phyloP scores from a whole-genome alignment of 1,139 yeast species.

The Magnusiomyces suaveolens region DNA sequence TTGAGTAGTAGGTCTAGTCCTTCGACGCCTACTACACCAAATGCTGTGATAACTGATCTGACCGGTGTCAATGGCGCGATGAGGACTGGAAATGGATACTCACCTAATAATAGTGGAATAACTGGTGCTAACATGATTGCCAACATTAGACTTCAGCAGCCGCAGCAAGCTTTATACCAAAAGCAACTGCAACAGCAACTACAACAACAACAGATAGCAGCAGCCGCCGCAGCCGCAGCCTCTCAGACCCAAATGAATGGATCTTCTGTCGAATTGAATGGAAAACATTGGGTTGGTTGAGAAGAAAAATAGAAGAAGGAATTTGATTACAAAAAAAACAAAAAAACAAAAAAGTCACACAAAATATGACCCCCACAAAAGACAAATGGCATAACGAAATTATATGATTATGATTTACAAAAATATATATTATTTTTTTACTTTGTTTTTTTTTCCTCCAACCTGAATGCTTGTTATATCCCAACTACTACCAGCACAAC shows the following conservation, averaged over 20 bases:
- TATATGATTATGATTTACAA: no score
- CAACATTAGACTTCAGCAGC: neutral
- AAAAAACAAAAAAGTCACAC: neutral
- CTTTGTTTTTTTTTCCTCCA: no score
- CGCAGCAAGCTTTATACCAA: constrained; percentile 1
- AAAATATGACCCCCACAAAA: no score
- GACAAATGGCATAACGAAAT: no score
- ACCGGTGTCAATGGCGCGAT: neutral
- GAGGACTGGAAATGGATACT: neutral
- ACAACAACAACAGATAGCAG: neutral
- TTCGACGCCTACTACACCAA: constrained; percentile 1
- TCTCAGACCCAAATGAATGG: neutral
- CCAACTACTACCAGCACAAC: no score
- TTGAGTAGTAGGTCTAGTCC: neutral
- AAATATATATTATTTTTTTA: no score
- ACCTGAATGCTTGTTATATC: no score
- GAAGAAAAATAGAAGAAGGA: neutral
- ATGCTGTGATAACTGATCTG: neutral
- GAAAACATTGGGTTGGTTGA: neutral
- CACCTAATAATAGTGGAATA: neutral
- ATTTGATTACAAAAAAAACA: neutral
- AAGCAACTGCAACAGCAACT: neutral
- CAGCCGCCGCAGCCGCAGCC: neutral
- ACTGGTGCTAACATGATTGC: neutral
- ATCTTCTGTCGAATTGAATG: neutral